Evolutionary conservation across 1,284 basidiomycete genomes (phyloP).

Genomic region (Rhodotorula sp.): DNA sequence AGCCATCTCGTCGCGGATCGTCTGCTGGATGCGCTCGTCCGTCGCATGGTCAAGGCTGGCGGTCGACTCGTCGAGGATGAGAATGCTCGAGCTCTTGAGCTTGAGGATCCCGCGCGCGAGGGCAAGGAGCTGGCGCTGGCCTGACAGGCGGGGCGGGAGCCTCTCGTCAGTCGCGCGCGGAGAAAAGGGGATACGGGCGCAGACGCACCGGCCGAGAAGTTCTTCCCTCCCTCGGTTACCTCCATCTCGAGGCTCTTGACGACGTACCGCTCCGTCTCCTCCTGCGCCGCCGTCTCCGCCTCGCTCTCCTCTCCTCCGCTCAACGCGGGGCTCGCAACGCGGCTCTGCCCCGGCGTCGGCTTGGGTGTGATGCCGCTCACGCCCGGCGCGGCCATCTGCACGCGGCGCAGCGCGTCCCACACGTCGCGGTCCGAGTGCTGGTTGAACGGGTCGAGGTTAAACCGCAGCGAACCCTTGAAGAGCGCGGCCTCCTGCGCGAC

Average conservation of each 20-base stretch:
- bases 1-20: conserved; percentile 52
- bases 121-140: conserved; percentile 59
- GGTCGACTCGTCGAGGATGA: conserved; percentile 60
- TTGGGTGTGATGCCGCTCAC: conserved; percentile 12
- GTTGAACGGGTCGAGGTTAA: conserved; percentile 54
- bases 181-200: neutral
- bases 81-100: conserved; percentile 57
- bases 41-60: conserved; percentile 52
- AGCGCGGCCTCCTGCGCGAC: conserved; percentile 56
- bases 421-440: conserved; percentile 56
- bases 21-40: conserved; percentile 55
- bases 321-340: conserved; percentile 5
- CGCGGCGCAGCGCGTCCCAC: conserved; percentile 58
- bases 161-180: neutral
- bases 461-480: conserved; percentile 52
- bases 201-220: conserved; percentile 55
- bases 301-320: conserved; percentile 11
- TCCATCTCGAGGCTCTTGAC: conserved; percentile 57
- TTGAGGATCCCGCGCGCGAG: conserved; percentile 60
- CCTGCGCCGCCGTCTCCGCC: conserved; percentile 20
- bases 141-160: neutral
- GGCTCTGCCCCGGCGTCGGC: conserved; percentile 17
- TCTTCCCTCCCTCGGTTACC: conserved; percentile 57
- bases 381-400: conserved; percentile 51
- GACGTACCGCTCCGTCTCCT: conserved; percentile 51